Percentiles rank a stretch among this genome's conserved stretches.
Conservation (phyloP, 2,329 filamentous ascomycete species). For the Amphichorda felina region DNA sequence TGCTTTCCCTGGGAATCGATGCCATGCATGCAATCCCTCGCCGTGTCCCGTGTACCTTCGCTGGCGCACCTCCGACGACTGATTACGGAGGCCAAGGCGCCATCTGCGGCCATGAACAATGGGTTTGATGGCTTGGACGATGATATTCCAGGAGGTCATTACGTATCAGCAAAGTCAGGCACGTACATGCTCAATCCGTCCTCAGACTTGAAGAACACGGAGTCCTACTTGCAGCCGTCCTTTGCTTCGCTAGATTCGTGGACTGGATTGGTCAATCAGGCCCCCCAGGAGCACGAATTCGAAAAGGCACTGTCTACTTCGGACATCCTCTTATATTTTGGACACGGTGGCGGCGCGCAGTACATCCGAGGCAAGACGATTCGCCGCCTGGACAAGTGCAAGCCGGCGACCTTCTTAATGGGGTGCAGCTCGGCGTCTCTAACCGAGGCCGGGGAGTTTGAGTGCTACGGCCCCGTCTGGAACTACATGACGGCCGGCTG, state of each 20-base stretch:
- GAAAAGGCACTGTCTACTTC: constrained; percentile 50
- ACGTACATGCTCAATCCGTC: constrained; percentile 86
- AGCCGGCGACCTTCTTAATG: constrained; percentile 76
- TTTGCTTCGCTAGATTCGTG: constrained; percentile 60
- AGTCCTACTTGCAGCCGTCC: constrained; percentile 55
- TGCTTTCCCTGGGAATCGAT: constrained; percentile 93
- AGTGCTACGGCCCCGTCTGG: constrained; percentile 80
- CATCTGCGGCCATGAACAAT: constrained; percentile 1
- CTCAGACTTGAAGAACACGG: constrained; percentile 70
- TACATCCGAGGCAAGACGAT: constrained; percentile 83
- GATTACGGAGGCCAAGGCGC: constrained; percentile 39
- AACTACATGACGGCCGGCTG: constrained; percentile 84
- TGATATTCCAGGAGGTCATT: constrained; percentile 28
- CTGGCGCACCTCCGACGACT: constrained; percentile 70
- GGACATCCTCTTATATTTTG: constrained; percentile 83
- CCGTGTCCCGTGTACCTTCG: constrained; percentile 81
- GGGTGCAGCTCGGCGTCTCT: constrained; percentile 83
- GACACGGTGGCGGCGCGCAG: constrained; percentile 88
- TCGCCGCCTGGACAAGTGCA: constrained; percentile 62
- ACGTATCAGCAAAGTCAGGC: constrained; percentile 42
- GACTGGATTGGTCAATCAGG: constrained; percentile 54
- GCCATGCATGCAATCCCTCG: constrained; percentile 66
- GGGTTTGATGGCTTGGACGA: not conserved
- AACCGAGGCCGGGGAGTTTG: constrained; percentile 69
- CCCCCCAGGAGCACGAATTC: constrained; percentile 70